A percentile compares a stretch with the other conserved stretches of the same genome.
phyloP scores from a whole-genome alignment of 2,329 filamentous ascomycete genomes.

The Fusarium armeniacum region DNA sequence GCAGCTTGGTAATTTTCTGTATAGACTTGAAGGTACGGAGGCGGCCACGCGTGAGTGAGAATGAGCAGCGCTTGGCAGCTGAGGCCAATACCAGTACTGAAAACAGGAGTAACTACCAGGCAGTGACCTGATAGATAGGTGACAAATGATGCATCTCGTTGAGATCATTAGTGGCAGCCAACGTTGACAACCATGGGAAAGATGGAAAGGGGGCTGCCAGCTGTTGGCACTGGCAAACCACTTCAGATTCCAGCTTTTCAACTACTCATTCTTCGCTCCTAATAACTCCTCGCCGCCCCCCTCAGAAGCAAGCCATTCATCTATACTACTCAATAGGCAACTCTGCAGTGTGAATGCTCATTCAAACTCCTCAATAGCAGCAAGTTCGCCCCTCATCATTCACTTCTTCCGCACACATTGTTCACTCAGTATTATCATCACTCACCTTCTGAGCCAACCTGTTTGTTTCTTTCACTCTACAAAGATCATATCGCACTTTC shows the following conservation, averaged over 20 bases:
- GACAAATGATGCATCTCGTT: not conserved
- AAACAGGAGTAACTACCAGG: not conserved
- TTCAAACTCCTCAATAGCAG: not conserved
- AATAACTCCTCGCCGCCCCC: too few species aligned
- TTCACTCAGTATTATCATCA: not conserved
- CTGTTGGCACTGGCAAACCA: constrained; percentile 28
- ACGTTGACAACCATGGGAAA: not conserved
- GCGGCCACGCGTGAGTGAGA: not conserved
- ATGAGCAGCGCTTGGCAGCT: not conserved
- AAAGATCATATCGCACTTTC: not conserved
- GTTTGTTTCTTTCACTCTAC: not conserved
- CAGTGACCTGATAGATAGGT: not conserved
- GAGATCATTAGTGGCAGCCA: not conserved
- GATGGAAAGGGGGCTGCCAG: not conserved
- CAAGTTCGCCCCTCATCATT: not conserved
- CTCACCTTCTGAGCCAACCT: not conserved
- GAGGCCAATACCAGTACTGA: not conserved
- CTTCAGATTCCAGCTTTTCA: constrained; percentile 1
- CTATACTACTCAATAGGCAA: not conserved
- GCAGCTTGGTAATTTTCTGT: not conserved
- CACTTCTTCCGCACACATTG: not conserved
- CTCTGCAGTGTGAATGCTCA: not conserved
- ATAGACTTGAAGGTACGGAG: not conserved
- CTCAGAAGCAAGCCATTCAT: not conserved
- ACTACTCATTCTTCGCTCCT: not conserved